These are phyloP conservation scores for Candida arabinofermentans DNA, from an alignment of 805 yeast genomes.

Conservation along the genomic window DNA sequence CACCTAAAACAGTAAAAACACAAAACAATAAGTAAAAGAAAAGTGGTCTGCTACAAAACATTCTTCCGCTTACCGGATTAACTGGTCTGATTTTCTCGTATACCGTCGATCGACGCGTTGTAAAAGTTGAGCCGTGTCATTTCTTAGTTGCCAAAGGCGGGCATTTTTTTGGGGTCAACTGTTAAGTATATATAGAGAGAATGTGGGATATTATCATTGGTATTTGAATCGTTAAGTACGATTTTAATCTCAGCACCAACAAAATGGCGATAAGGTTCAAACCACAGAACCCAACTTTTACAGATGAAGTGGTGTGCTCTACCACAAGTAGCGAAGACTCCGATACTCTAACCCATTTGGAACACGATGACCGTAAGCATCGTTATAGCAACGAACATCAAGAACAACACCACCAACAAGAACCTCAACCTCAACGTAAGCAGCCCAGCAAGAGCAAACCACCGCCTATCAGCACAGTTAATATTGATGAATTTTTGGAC, in stretches of 20 bases:
- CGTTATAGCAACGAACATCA: background rate
- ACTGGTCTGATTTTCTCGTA: too few species aligned
- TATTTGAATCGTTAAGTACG: too few species aligned
- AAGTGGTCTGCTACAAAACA: too few species aligned
- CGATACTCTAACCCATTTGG: background rate
- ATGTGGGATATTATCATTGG: too few species aligned
- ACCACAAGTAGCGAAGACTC: background rate
- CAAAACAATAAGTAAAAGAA: too few species aligned
- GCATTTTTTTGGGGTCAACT: too few species aligned
- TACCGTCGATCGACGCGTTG: too few species aligned
- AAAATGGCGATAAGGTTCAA: constrained; percentile 17
- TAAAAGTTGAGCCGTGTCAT: too few species aligned
- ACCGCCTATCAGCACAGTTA: constrained; percentile 12
- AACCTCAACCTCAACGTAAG: background rate
- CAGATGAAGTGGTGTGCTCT: constrained; percentile 3
- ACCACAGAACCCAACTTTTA: constrained; percentile 24
- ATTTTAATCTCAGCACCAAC: background rate
- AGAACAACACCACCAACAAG: background rate
- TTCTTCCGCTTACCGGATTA: too few species aligned
- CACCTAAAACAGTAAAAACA: too few species aligned
- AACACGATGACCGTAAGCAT: background rate
- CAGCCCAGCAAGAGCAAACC: background rate
- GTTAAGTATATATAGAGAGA: background rate
- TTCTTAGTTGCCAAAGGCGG: too few species aligned
- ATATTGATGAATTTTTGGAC: constrained; percentile 33